phyloP scores from a whole-genome alignment of 2,329 filamentous ascomycete species.

The Metarhizium humberi region DNA sequence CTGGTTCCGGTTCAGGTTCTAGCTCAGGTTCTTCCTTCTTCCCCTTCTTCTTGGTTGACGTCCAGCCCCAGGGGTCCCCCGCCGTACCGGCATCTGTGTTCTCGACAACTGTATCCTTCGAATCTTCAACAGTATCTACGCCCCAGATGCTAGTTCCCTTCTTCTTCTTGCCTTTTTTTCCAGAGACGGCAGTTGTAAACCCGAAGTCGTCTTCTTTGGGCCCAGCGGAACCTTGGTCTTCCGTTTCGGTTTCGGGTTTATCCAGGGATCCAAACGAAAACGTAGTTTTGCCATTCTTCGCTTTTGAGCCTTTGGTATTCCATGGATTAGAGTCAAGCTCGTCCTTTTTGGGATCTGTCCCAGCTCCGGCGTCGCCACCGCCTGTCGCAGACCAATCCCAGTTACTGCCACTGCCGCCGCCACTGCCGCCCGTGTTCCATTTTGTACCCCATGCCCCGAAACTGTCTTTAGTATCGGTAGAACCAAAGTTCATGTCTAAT shows the following conservation, averaged over 20 bases:
- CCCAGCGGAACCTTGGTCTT: slow-evolving; percentile 21
- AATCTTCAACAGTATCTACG: slow-evolving; percentile 21
- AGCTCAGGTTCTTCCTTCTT: slow-evolving; percentile 20
- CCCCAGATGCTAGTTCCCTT: slow-evolving; percentile 28
- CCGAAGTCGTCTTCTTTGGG: slow-evolving; percentile 22
- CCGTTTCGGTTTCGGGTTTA: slow-evolving; percentile 27
- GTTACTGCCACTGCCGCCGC: slow-evolving; percentile 16
- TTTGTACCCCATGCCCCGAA: slow-evolving; percentile 53
- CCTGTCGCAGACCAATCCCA: slow-evolving; percentile 31
- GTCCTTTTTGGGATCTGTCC: slow-evolving; percentile 29
- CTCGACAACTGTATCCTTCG: slow-evolving; percentile 15
- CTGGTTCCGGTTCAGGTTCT: slow-evolving; percentile 9
- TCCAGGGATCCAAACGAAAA: slow-evolving; percentile 41
- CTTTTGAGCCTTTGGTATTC: slow-evolving; percentile 35
- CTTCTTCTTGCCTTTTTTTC: slow-evolving; percentile 35
- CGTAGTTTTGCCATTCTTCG: slow-evolving; percentile 37
- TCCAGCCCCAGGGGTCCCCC: slow-evolving; percentile 25
- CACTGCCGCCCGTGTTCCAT: slow-evolving; percentile 45
- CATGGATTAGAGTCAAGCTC: slow-evolving; percentile 39
- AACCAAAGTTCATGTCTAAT: slow-evolving; percentile 44
- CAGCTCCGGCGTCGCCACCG: slow-evolving; percentile 15
- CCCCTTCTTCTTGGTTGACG: slow-evolving; percentile 32
- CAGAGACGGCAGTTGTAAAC: slow-evolving; percentile 13
- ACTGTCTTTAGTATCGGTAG: slow-evolving; percentile 31
- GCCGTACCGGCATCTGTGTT: slow-evolving; percentile 12